Evolutionary conservation across 805 yeast species (phyloP).

Genomic region (Myxozyma udenii): DNA sequence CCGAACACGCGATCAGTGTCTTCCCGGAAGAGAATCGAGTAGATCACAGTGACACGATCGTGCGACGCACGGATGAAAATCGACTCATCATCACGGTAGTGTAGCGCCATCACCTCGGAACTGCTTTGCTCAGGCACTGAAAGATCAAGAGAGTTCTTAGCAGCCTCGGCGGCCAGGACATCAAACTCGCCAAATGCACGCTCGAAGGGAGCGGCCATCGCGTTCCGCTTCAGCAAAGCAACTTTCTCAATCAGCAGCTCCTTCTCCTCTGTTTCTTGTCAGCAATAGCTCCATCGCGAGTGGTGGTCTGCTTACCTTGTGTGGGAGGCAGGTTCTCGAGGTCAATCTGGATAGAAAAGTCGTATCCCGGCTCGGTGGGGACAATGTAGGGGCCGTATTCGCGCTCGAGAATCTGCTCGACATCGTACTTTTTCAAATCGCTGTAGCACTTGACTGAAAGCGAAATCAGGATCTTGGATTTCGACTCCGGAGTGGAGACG

Average conservation of each 20-base stretch:
- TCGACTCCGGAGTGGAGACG: slow-evolving; percentile 79
- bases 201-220: slow-evolving; percentile 91
- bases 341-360: slow-evolving; percentile 72
- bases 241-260: slow-evolving; percentile 57
- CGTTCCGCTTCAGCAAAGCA: slow-evolving; percentile 75
- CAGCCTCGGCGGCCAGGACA: slow-evolving; percentile 50
- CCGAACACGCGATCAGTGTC: slow-evolving; percentile 93
- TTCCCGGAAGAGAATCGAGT: slow-evolving; percentile 90
- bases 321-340: slow-evolving; percentile 44
- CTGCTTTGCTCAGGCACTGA: slow-evolving; percentile 44
- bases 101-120: slow-evolving; percentile 62
- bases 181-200: slow-evolving; percentile 79
- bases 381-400: slow-evolving; percentile 51
- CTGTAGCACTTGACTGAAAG: slow-evolving; percentile 72
- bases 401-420: slow-evolving; percentile 42
- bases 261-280: slow-evolving; percentile 44
- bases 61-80: slow-evolving; percentile 87
- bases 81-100: slow-evolving; percentile 90
- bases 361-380: slow-evolving; percentile 72
- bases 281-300: neutral
- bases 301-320: slow-evolving; percentile 17
- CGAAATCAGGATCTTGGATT: slow-evolving; percentile 61
- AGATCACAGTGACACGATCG: slow-evolving; percentile 95
- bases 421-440: slow-evolving; percentile 67
- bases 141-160: slow-evolving; percentile 40